Evolutionary conservation across 805 yeast species (phyloP), one percentile per base, ranked within the genome.

Genomic region (Naumovozyma dairenensis): DNA sequence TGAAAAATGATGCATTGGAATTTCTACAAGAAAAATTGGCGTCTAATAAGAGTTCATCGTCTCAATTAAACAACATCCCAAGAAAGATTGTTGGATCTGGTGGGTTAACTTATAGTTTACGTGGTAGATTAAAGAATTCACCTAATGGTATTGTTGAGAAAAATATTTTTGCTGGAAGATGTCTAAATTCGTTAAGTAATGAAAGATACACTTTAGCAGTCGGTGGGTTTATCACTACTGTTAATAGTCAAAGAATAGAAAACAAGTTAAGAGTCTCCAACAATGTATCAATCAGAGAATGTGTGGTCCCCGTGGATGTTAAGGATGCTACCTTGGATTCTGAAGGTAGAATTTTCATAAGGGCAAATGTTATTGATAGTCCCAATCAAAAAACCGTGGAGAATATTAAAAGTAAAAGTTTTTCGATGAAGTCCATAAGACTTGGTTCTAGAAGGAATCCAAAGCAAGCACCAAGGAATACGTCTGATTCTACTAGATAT

Each of bases 101-200:
- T 19, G 94, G 94, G 5, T 66, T 83, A 39, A 70, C 83, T 2
- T 84, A 82, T 48, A 65, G 64, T 25, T 69, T 80, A 40, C 69
- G 67, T 37, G 94, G 94, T 5, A 70, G 84, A 53, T 60, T 84
- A 25, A 52, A 63, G 37, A 80, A 74, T 53, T 65, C 80, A 4
- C 92, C 93, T 16, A 73, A 77, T 47, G 94, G 94, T 32, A 58
- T 74, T 16, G 61, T 69, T 30, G 56, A 60, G 9, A 71, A 69
- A 18, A 61, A 61, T 34, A 65, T 78, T 27, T 74, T 72, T 14
- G 82, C 86, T 12, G 93, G 89, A 38, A 74, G 94, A 64, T 13
- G 20, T 24, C 61, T 72, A 29, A 63, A 63, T 35, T 57, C 66
- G 27, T 58, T 63, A 41, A 28, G 28, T 21, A 65, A 55, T n/a